Base-by-base conservation (phyloP, 345 rosid species). In the Fremontodendron californicum region DNA sequence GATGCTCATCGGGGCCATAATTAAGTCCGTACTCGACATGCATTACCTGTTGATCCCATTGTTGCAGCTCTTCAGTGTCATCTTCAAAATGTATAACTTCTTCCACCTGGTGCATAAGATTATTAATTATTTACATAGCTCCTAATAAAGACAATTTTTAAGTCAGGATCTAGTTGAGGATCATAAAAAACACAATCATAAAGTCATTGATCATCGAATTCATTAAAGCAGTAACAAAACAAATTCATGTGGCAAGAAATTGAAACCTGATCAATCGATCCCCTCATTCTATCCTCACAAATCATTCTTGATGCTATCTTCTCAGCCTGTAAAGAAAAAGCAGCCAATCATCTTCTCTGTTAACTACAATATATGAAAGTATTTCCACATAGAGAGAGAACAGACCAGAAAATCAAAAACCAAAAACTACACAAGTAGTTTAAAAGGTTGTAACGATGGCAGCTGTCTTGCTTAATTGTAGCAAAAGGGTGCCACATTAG, bases 281-380 rank as follows among this genome's bases (percentile, higher is more conserved):
- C 65, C 65, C 65, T 60, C 65, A 84, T 96, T 85, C 97, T 89
- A 78, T 96, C 99, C 83, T 96, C 95, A 2, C 77, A 87, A 79
- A 96, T 96, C 99, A 96, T 96, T 82, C 93, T 90, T 74, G 99
- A 93, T 60, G 99, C 65, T 80, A 93, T 96, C 94, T 96, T 96
- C 89, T 93, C 98, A 49, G 99, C 98, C 98, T 93, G 87, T 35
- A 78, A 68, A 51, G 61, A 46, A 29, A 51, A 27, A 35, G 46
- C 25, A 39, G 54, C 46, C 78, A 33, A 49, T 31, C 25, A 27
- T 33, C 61, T 72, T 55, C 12, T 23, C 33, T 40, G 21, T 40
- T 42, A 74, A 60, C 13, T 29, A 60, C 11, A 55, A 29, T 72
- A 8, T 25, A 61, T 12, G 13, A 18, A 54, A 52, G 48, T 25